A percentile compares a stretch with the other conserved stretches of the same genome.
These are phyloP conservation scores for Leishmania turanica DNA, from an alignment of 208 protist species.

Conservation along the genomic window DNA sequence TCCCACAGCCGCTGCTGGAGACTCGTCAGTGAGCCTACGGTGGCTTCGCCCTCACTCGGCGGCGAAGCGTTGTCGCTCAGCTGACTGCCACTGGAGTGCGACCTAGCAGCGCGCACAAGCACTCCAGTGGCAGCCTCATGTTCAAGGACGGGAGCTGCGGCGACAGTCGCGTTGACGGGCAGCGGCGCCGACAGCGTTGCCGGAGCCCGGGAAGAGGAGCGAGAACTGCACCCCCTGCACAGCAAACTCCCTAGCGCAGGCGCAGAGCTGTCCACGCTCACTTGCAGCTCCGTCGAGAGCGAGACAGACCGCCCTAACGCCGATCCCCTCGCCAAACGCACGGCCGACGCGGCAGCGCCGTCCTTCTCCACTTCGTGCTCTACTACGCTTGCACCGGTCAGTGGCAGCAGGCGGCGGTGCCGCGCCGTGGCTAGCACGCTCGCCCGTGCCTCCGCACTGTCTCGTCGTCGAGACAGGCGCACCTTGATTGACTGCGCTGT, in stretches of 20 bases:
- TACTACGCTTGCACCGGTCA: neutral
- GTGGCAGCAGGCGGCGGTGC: constrained; percentile 16
- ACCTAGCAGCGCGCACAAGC: neutral
- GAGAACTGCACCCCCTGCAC: neutral
- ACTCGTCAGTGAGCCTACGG: constrained; percentile 7
- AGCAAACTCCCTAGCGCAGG: neutral
- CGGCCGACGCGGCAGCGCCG: too few species aligned
- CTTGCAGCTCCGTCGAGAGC: neutral
- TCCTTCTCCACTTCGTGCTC: neutral
- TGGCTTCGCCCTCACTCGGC: neutral
- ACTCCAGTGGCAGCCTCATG: neutral
- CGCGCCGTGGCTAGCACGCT: constrained; percentile 5
- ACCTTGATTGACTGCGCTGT: too few species aligned
- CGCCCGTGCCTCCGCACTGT: constrained; percentile 10
- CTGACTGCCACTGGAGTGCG: neutral
- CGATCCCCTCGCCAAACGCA: neutral
- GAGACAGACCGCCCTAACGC: neutral
- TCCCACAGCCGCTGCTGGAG: constrained; percentile 15
- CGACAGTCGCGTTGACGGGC: neutral
- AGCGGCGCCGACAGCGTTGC: neutral
- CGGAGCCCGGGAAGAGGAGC: neutral
- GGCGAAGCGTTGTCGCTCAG: neutral
- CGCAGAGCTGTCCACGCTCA: neutral
- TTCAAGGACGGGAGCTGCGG: neutral
- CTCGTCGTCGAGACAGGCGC: constrained; percentile 1